These are phyloP conservation scores for Raddia guianensis DNA, from an alignment of 176 grass and related monocot species.

Conservation along the genomic window DNA sequence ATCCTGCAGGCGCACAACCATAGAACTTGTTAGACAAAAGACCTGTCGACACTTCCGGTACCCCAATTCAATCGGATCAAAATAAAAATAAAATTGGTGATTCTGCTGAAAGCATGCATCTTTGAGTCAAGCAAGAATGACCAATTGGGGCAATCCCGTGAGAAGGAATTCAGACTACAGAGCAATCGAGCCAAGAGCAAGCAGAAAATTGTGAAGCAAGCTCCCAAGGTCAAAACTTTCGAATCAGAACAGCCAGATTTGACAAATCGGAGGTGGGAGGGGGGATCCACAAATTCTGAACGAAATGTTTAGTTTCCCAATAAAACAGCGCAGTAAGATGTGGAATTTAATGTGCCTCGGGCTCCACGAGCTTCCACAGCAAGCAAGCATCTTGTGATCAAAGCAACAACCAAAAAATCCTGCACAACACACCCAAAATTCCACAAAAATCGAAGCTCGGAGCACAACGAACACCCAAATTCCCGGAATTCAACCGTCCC, in stretches of 20 bases:
- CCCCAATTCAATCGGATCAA: constrained; percentile 40
- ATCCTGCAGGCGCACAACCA: constrained; percentile 44
- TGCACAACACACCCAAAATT: background rate
- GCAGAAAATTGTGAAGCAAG: constrained; percentile 10
- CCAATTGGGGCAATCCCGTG: background rate
- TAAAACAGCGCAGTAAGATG: constrained; percentile 35
- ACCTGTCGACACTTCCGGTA: background rate
- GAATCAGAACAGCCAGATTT: constrained; percentile 34
- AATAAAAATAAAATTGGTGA: constrained; percentile 22
- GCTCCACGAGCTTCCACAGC: constrained; percentile 33
- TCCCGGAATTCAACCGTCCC: constrained; percentile 28
- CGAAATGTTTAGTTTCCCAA: constrained; percentile 40
- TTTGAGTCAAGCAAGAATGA: background rate
- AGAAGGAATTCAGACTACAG: background rate
- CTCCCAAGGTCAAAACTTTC: constrained; percentile 36
- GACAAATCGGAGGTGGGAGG: constrained; percentile 4
- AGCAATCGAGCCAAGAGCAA: background rate
- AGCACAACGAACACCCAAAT: constrained; percentile 8
- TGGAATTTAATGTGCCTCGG: constrained; percentile 46
- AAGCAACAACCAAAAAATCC: constrained; percentile 28
- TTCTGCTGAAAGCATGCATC: constrained; percentile 7
- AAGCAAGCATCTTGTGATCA: constrained; percentile 46
- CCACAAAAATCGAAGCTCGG: constrained; percentile 27
- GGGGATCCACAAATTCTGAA: background rate
- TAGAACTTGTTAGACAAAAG: constrained; percentile 16